phyloP scores from a whole-genome alignment of 1,284 basidiomycete genomes.

The Pascua sp. region DNA sequence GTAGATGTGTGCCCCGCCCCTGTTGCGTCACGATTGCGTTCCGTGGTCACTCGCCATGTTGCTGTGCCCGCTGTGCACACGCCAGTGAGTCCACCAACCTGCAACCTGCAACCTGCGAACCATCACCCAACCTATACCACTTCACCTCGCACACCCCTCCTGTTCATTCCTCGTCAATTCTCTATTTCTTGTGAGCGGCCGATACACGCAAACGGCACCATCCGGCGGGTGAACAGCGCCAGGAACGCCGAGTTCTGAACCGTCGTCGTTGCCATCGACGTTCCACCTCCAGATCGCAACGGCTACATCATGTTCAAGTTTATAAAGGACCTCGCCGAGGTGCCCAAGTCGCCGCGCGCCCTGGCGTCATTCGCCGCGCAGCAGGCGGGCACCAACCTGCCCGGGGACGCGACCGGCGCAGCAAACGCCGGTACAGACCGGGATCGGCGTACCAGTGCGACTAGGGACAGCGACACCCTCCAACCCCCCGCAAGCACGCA shows the following conservation, averaged over 20 bases:
- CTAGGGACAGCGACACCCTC: not conserved
- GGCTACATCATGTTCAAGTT: slow-evolving; percentile 43
- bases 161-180: not conserved
- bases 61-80: too few species aligned
- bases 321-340: slow-evolving; percentile 43
- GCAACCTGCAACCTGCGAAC: too few species aligned
- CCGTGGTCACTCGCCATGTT: too few species aligned
- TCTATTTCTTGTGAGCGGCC: not conserved
- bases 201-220: not conserved
- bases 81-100: too few species aligned
- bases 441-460: not conserved
- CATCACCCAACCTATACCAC: too few species aligned
- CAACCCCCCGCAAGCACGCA: not conserved
- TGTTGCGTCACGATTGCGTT: too few species aligned
- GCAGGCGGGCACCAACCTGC: not conserved
- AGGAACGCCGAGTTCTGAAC: not conserved
- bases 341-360: slow-evolving; percentile 25
- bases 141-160: not conserved
- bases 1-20: too few species aligned
- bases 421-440: not conserved
- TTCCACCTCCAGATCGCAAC: not conserved
- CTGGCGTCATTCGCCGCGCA: slow-evolving; percentile 8
- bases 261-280: not conserved
- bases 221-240: not conserved
- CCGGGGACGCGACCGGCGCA: not conserved